Evolutionary conservation across 371 early-diverging fungal genomes (phyloP).

Genomic region (Mortierella sp.): DNA sequence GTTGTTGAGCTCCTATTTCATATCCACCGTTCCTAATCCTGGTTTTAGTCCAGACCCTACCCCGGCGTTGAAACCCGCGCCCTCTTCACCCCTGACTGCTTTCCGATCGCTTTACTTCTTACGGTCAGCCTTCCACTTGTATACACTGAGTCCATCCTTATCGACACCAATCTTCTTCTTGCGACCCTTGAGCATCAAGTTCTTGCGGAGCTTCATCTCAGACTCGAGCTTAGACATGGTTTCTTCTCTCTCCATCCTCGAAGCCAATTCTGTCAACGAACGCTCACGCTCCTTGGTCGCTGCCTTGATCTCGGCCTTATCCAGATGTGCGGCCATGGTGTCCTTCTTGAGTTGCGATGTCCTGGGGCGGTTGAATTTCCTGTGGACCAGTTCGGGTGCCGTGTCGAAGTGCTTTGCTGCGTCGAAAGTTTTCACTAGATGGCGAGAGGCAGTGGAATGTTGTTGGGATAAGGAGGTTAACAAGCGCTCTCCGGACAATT

Average conservation of each 20-base stretch:
- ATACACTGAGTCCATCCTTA: conserved; percentile 82
- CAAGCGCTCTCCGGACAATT: no score
- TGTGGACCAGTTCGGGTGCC: conserved; percentile 83
- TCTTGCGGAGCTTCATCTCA: conserved; percentile 86
- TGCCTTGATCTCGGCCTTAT: conserved; percentile 58
- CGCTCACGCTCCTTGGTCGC: conserved; percentile 67
- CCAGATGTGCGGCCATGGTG: conserved; percentile 30
- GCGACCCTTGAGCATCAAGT: conserved; percentile 88
- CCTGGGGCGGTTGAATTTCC: conserved; percentile 86
- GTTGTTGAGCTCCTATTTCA: neutral
- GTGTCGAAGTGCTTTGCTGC: conserved; percentile 87
- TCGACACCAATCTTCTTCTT: conserved; percentile 89
- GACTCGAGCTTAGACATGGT: conserved; percentile 79
- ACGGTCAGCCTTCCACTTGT: conserved; percentile 94
- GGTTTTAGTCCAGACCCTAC: neutral
- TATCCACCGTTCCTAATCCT: neutral
- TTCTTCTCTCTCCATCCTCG: conserved; percentile 85
- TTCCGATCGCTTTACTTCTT: conserved; percentile 71
- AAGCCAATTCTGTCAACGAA: conserved; percentile 77
- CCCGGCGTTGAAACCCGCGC: no score
- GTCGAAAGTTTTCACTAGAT: conserved; percentile 73
- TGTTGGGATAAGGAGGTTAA: no score
- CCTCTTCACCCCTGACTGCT: neutral
- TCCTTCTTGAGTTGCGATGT: conserved; percentile 68
- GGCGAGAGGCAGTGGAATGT: neutral